phyloP scores from a whole-genome alignment of 108 stramenopile genomes.

The Ochromonas danica region DNA sequence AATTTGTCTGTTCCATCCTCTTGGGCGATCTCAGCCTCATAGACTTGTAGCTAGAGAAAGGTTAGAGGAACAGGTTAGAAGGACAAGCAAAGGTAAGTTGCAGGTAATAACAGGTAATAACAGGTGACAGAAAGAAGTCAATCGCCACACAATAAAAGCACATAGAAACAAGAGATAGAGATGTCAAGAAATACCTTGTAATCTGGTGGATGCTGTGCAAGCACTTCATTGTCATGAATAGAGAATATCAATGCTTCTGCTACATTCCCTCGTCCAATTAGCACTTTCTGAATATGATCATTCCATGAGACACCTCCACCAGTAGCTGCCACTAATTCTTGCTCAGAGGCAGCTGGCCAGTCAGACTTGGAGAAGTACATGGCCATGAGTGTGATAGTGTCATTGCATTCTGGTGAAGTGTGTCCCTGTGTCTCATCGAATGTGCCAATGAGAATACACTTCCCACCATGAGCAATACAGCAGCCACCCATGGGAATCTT shows the following conservation, averaged over 20 bases:
- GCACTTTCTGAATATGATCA: constrained; percentile 1
- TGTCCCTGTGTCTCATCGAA: constrained; percentile 1
- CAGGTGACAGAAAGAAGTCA: too few species aligned
- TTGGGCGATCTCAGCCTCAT: constrained; percentile 31
- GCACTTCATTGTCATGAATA: neutral
- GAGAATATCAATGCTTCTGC: neutral
- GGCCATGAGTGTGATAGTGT: neutral
- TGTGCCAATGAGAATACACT: constrained; percentile 28
- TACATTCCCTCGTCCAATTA: constrained; percentile 1
- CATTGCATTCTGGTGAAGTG: constrained; percentile 31
- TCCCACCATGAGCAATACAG: constrained; percentile 11
- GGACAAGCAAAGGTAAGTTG: too few species aligned
- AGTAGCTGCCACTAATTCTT: neutral
- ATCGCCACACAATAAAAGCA: too few species aligned
- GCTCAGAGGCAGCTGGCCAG: neutral
- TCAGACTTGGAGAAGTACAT: neutral
- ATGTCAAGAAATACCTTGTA: neutral
- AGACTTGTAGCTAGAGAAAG: neutral
- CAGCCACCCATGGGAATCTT: constrained; percentile 4
- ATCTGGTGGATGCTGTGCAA: neutral
- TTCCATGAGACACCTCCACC: neutral
- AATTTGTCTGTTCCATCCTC: constrained; percentile 27
- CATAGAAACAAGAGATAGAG: too few species aligned
- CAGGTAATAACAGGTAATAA: too few species aligned
- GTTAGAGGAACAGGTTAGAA: neutral